A percentile compares a stretch with the other conserved stretches of the same genome.
Evolutionary conservation across 2,329 filamentous ascomycete species (phyloP).

Genomic region (Trichophyton benhamiae): DNA sequence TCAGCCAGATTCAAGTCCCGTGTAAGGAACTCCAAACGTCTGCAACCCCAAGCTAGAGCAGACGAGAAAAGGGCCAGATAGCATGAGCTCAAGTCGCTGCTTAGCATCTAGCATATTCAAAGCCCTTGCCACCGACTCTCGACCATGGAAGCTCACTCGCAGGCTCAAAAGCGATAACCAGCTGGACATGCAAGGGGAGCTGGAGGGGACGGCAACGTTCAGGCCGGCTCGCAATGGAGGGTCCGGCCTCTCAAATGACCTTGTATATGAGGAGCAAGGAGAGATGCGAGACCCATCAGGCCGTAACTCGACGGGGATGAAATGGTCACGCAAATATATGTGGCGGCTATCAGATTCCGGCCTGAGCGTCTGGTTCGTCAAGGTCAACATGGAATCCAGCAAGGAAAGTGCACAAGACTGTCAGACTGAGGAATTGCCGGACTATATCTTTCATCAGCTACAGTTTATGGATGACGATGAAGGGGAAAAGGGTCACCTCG

Average conservation of each 20-base stretch:
- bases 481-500: background rate
- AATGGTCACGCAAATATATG: conserved; percentile 34
- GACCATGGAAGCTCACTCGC: conserved; percentile 27
- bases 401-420: background rate
- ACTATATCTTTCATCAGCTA: conserved; percentile 36
- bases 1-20: too few relatives aligned
- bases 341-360: conserved; percentile 23
- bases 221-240: conserved; percentile 14
- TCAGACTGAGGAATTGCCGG: conserved; percentile 19
- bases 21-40: too few relatives aligned
- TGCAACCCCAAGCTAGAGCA: background rate
- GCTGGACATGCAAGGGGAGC: conserved; percentile 30
- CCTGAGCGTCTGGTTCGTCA: conserved; percentile 38
- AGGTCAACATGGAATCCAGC: conserved; percentile 16
- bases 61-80: background rate
- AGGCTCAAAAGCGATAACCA: conserved; percentile 31
- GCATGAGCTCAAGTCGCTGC: background rate
- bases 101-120: conserved; percentile 18
- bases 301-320: conserved; percentile 19
- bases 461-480: conserved; percentile 18
- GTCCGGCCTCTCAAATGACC: conserved; percentile 9
- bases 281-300: conserved; percentile 23
- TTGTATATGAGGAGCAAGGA: conserved; percentile 34
- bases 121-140: conserved; percentile 19
- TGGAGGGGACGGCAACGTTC: conserved; percentile 32